These are phyloP conservation scores for Fusarium bulbicola DNA, from an alignment of 2,329 filamentous ascomycete genomes.

Conservation along the genomic window DNA sequence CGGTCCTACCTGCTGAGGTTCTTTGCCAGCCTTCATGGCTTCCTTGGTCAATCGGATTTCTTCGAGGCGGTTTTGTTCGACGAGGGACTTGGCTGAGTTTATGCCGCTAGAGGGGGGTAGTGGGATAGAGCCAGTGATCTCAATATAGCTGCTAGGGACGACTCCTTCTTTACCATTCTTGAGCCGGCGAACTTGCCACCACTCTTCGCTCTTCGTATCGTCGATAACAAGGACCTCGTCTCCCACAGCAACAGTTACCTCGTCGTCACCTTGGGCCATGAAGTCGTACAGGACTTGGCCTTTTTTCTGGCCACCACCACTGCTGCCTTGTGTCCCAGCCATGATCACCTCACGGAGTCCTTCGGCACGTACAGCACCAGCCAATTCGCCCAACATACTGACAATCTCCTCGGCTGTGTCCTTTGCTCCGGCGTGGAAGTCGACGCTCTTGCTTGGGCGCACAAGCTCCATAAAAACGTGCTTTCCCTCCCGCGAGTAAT, in stretches of 20 bases:
- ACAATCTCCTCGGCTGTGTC: slow-evolving; percentile 97
- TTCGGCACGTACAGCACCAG: slow-evolving; percentile 85
- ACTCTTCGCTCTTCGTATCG: slow-evolving; percentile 92
- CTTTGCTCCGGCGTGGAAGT: slow-evolving; percentile 97
- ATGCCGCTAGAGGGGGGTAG: slow-evolving; percentile 61
- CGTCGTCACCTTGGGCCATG: slow-evolving; percentile 94
- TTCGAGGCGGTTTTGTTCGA: slow-evolving; percentile 81
- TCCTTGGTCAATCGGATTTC: slow-evolving; percentile 87
- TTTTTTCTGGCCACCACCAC: slow-evolving; percentile 66
- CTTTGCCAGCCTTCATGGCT: slow-evolving; percentile 72
- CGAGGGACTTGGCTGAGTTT: slow-evolving; percentile 65
- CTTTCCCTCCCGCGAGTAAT: slow-evolving; percentile 97
- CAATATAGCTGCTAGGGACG: slow-evolving; percentile 95
- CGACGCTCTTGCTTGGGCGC: slow-evolving; percentile 90
- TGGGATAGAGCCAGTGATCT: slow-evolving; percentile 76
- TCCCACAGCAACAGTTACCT: slow-evolving; percentile 88
- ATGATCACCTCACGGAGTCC: slow-evolving; percentile 85
- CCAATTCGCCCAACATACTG: slow-evolving; percentile 84
- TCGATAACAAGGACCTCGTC: slow-evolving; percentile 94
- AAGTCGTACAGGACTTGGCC: slow-evolving; percentile 94
- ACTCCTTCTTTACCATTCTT: slow-evolving; percentile 96
- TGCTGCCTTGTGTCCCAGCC: slow-evolving; percentile 70
- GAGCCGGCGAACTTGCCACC: slow-evolving; percentile 93
- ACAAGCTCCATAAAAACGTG: slow-evolving; percentile 96
- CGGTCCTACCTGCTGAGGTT: slow-evolving; percentile 73